Base-by-base conservation (phyloP, 805 yeast species). In the Suhomyces emberorum region DNA sequence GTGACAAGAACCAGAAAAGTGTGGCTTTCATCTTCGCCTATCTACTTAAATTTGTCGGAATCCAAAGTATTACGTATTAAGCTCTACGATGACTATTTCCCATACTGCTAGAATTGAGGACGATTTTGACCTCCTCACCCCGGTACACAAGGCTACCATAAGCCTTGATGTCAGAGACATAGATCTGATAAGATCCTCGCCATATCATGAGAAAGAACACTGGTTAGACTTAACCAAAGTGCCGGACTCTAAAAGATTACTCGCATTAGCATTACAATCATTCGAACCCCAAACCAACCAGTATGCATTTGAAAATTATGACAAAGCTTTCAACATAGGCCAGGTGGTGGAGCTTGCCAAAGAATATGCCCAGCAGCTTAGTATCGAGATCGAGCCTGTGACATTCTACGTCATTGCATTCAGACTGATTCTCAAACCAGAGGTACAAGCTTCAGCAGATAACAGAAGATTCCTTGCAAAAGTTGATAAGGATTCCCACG, bases 361-460 rank as follows among this genome's bases (percentile, higher is more conserved):
- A 16, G 30, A 38, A 11, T 46, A 49, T 26, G 41, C 55, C 11
- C 18, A 23, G 5, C 31, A 27, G 10, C 35, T 40, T 11, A 38
- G 32, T 4, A 23, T 40, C 7, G 29, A 26, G 10, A 35, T 53
- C 19, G 39, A 47, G 4, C 38, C 43, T 9, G 49, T 52, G 7
- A 33, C 38, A 3, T 48, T 51, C 4, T 63, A 61, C 37, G 49
- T 64, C 11, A 59, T 65, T 7, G 70, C 59, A 11, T 65, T 65
- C 37, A 34, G 67, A 17, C 61, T 67, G 3, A 50, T 45, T 22
- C 43, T 65, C 7, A 44, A 48, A 30, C 45, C 41, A 2, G 61
- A 61, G 16, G 54, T 59, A 8, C 54, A 47, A 33, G 38, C 27
- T 3, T 48, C 57, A 8, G 36, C 47, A 1, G 54, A 52, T 14